Percentiles rank a stretch among this genome's conserved stretches.
These are phyloP conservation scores for Coniochaeta sp. DNA, from an alignment of 2,329 filamentous ascomycete genomes.

Conservation along the genomic window DNA sequence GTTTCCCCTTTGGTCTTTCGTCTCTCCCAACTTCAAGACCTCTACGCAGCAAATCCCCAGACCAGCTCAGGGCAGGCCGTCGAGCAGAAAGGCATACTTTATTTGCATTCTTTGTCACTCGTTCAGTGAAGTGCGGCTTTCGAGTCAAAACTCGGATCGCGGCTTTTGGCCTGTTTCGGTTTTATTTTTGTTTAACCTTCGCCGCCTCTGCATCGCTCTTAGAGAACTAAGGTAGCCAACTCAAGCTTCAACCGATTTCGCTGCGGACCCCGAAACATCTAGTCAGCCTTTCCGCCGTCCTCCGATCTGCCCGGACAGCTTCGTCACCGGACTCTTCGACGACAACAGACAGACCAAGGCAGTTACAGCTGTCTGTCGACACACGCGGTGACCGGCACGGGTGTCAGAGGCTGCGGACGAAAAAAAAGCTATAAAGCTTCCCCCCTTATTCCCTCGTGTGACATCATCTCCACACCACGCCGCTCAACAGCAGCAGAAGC, in stretches of 20 bases:
- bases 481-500: neutral
- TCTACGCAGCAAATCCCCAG: neutral
- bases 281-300: neutral
- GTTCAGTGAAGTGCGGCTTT: neutral
- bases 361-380: neutral
- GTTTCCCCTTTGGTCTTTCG: neutral
- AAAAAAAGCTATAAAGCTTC: neutral
- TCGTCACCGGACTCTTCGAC: neutral
- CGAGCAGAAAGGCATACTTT: neutral
- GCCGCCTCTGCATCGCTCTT: neutral
- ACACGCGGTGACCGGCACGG: neutral
- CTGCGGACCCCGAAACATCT: neutral
- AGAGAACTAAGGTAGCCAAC: neutral
- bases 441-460: neutral
- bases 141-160: neutral
- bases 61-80: slow-evolving; percentile 1
- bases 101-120: slow-evolving; percentile 3
- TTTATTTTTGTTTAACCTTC: neutral
- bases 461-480: neutral
- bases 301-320: neutral
- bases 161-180: neutral
- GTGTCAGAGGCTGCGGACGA: neutral
- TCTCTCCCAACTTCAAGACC: neutral
- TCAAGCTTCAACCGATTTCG: neutral
- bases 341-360: neutral